These are phyloP conservation scores for Nemania serpens DNA, from an alignment of 2,329 filamentous ascomycete species.

Conservation along the genomic window DNA sequence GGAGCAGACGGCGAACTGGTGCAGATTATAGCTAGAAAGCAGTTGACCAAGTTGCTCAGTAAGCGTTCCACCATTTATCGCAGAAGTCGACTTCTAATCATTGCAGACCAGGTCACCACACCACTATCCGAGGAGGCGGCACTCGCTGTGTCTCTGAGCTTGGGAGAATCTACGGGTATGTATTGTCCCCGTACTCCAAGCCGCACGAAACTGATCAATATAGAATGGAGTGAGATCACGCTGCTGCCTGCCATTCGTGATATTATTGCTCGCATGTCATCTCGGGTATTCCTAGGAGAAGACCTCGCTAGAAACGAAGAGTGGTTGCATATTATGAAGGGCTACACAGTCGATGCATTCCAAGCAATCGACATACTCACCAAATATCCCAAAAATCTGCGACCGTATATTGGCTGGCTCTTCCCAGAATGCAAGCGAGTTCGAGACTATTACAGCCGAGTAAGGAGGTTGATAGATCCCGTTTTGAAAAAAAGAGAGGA, in stretches of 20 bases:
- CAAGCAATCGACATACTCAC: constrained; percentile 41
- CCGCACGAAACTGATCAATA: background rate
- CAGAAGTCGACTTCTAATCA: background rate
- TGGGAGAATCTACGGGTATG: constrained; percentile 29
- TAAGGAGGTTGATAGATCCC: constrained; percentile 33
- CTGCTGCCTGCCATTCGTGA: constrained; percentile 41
- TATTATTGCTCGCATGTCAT: constrained; percentile 51
- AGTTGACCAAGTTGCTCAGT: constrained; percentile 23
- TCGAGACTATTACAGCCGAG: constrained; percentile 35
- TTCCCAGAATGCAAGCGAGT: constrained; percentile 45
- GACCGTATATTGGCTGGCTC: constrained; percentile 48
- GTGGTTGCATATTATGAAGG: constrained; percentile 48
- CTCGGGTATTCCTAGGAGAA: constrained; percentile 51
- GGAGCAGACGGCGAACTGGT: constrained; percentile 10
- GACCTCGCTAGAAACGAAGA: constrained; percentile 48
- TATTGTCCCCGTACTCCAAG: background rate
- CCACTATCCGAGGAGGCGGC: constrained; percentile 30
- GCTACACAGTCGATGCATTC: constrained; percentile 45
- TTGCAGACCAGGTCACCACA: constrained; percentile 22
- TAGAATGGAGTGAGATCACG: constrained; percentile 47
- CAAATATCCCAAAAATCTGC: constrained; percentile 44
- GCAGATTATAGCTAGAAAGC: constrained; percentile 20
- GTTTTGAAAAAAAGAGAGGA: constrained; percentile 30
- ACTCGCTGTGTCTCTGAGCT: constrained; percentile 7
- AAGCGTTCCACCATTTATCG: background rate